These are phyloP conservation scores for Entomortierella parvispora DNA, from an alignment of 192 early-diverging fungal genomes.

Conservation along the genomic window DNA sequence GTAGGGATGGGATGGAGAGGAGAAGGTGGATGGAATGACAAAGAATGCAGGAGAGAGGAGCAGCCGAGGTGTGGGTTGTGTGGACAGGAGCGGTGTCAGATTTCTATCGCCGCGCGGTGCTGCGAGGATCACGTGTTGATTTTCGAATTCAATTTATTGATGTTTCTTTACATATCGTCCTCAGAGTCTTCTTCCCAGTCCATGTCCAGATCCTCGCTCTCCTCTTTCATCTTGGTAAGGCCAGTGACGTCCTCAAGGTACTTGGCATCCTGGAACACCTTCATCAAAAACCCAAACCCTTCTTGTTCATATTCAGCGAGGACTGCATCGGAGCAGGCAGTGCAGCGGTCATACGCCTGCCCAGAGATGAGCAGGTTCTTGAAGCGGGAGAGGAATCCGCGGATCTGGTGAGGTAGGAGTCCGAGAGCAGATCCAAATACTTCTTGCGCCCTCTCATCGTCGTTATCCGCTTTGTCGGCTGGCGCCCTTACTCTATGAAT, in stretches of 20 bases:
- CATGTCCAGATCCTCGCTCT: conserved; percentile 82
- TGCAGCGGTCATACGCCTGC: conserved; percentile 87
- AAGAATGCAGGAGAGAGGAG: not conserved
- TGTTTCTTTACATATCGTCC: conserved; percentile 51
- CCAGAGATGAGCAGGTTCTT: conserved; percentile 86
- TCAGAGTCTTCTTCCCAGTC: conserved; percentile 79
- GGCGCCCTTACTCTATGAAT: conserved; percentile 48
- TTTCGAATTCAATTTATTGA: too few relatives aligned
- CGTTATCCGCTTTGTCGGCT: conserved; percentile 62
- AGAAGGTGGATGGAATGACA: too few relatives aligned
- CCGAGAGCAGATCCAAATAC: conserved; percentile 63
- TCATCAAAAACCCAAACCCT: conserved; percentile 80
- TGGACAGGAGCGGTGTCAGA: too few relatives aligned
- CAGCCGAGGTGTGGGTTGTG: too few relatives aligned
- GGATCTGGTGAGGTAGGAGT: conserved; percentile 92
- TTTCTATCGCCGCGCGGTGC: too few relatives aligned
- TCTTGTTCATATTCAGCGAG: conserved; percentile 70
- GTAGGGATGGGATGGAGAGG: not conserved
- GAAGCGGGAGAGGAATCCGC: conserved; percentile 91
- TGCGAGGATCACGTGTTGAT: too few relatives aligned
- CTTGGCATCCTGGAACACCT: conserved; percentile 76
- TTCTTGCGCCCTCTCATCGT: not conserved
- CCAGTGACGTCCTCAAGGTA: conserved; percentile 91
- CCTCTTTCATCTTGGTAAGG: conserved; percentile 78
- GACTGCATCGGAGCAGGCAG: conserved; percentile 85